These are phyloP conservation scores for Onygenales sp. DNA, from an alignment of 2,329 filamentous ascomycete genomes.

Conservation along the genomic window DNA sequence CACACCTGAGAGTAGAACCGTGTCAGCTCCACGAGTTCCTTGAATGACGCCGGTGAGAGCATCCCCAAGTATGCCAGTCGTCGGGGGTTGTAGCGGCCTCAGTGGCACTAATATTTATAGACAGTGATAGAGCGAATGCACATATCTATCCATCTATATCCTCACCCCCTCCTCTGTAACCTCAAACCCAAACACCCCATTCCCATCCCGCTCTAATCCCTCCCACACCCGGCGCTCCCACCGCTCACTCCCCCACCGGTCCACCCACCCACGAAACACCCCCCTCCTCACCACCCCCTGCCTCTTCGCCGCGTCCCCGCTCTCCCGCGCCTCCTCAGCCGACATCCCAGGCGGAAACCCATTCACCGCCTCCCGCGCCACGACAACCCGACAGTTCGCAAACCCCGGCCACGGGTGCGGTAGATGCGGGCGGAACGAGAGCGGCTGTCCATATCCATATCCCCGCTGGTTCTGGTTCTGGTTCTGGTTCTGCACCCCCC, in stretches of 20 bases:
- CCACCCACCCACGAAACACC: conserved; percentile 28
- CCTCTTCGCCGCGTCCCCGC: conserved; percentile 24
- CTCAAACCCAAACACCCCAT: conserved; percentile 7
- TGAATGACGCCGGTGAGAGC: no score
- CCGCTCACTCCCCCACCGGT: conserved; percentile 25
- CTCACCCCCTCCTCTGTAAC: conserved; percentile 4
- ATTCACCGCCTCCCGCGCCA: conserved; percentile 24
- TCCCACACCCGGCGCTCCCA: conserved; percentile 15
- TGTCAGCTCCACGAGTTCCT: no score
- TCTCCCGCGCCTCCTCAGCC: no score
- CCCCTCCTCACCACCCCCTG: conserved; percentile 26
- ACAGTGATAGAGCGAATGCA: no score
- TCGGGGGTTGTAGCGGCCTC: no score
- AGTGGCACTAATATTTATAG: no score
- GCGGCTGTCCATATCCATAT: no score
- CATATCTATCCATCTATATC: no score
- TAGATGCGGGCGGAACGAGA: conserved; percentile 24
- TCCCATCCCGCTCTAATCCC: not conserved
- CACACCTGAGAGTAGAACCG: no score
- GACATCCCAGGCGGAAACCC: no score
- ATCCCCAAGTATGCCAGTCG: no score
- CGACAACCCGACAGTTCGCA: conserved; percentile 27
- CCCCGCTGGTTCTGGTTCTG: not conserved
- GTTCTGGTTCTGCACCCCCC: conserved; percentile 9
- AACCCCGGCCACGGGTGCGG: conserved; percentile 31